Evolutionary conservation across 768 basidiomycete genomes (phyloP), one percentile per base, ranked within the genome.

Genomic region (Phylloporus arenicola): DNA sequence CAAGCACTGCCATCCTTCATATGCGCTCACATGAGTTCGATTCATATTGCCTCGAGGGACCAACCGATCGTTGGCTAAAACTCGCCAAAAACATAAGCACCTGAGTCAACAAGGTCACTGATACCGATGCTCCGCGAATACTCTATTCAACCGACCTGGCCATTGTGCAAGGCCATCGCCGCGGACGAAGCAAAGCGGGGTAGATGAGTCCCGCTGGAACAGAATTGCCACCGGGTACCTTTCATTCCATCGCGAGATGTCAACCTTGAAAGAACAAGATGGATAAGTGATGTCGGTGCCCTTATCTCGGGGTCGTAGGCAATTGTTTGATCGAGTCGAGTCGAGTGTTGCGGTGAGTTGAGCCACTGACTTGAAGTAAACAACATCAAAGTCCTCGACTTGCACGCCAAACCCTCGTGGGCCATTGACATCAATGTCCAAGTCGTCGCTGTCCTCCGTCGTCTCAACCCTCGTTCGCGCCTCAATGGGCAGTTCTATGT

Each of bases 391-490:
- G 48, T 42, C 22, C 9, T n/a, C 14, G 16, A 27, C 49, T 41
- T 41, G 1, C 43, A 43, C 55, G 35, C 41, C 41, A 45, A 54
- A 37, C 56, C 42, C n/a, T 37, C 12, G 30, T 12, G 30, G 30
- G 38, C 52, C 31, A 25, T 30, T 39, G 34, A 7, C 27, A 31
- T 19, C 40, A 47, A 75, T 74, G 75, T 67, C 74, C 55, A 70
- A 68, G 55, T 72, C 78, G 35, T 82, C 89, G 4, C 75, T 92
- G 13, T 91, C 89, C 33, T 84, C 84, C n/a, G 89, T 92, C 37
- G 89, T 92, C 33, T 88, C 88, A 11, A 76, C 75, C 60, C 79
- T 92, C 27, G 83, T 92, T 19, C 76, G 89, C 13, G 87, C 89
- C 1, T 83, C 81, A 24, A 84, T 89, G 80, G 88, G 89, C 41